Evolutionary conservation across 106 monocot genomes (phyloP), one percentile per base, ranked within the genome.

Genomic region (Dactylorhiza incarnata): DNA sequence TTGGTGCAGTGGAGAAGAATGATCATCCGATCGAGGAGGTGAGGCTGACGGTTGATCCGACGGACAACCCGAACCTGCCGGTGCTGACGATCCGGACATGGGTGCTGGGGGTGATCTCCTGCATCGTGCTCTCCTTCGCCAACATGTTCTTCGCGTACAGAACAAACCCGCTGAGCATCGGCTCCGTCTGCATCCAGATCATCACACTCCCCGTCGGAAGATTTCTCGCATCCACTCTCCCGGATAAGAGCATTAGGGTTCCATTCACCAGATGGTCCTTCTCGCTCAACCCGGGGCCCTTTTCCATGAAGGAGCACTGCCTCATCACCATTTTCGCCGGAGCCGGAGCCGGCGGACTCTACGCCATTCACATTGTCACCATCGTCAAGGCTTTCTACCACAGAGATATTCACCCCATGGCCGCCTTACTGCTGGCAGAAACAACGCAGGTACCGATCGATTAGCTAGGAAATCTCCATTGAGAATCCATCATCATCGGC

Each of bases 241-340:
- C 93, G 5, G 45, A 56, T 1, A 77, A 74, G 20, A 66, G n/a
- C 19, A 77, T 90, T 67, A 73, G n/a, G 16, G 45, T 88, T 72
- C 11, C 59, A 13, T 81, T 85, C 4, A 70, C 49, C 4, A 37
- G 71, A 4, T 86, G 76, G 76, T 83, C 85, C 81, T 89, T 93
- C 87, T 82, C 80, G 8, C 85, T 92, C 62, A 92, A 92, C 63
- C 92, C 92, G 0, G 92, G 92, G 2, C 89, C 89, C 0, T 92
- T 89, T 82, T 89, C 85, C 74, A 68, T 92, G 48, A 92, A 92
- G 80, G 92, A 92, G 81, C 92, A 92, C 80, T 89, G 89, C 11
- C 79, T 92, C 50, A 87, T 92, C 75, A 89, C 89, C 81, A 89
- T 92, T 74, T 92, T 92, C 51, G 92, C 92, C 63, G 89, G 86